Evolutionary conservation across 2,329 filamentous ascomycete genomes (phyloP).

Genomic region (Colletotrichum sp.): DNA sequence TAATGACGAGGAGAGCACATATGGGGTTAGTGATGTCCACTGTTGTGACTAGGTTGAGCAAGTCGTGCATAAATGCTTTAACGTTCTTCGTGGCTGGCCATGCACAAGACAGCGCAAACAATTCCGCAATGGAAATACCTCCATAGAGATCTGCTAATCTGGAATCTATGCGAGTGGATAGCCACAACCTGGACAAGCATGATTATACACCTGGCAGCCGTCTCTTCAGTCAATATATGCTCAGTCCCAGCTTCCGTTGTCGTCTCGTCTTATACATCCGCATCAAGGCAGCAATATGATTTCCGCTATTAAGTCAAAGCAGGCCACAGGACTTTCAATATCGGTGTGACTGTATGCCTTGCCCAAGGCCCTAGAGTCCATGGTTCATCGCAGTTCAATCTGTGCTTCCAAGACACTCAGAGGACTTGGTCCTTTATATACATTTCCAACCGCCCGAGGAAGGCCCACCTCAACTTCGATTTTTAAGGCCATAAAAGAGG

Average conservation of each 20-base stretch:
- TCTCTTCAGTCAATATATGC: neutral
- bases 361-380: neutral
- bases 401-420: neutral
- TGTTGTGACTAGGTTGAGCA: neutral
- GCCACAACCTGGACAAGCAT: neutral
- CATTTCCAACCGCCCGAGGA: neutral
- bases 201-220: neutral
- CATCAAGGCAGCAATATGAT: neutral
- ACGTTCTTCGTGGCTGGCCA: neutral
- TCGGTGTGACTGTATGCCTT: neutral
- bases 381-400: neutral
- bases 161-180: neutral
- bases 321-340: neutral
- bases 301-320: too few relatives aligned
- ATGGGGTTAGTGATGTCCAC: too few relatives aligned
- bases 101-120: neutral
- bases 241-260: neutral
- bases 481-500: neutral
- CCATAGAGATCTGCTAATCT: neutral
- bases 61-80: neutral
- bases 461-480: neutral
- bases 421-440: fast-evolving
- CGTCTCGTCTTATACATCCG: neutral
- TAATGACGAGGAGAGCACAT: too few relatives aligned
- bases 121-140: too few relatives aligned